Percentiles rank a stretch among this genome's conserved stretches.
These are phyloP conservation scores for Boletus rufocinnamomeus DNA, from an alignment of 768 basidiomycete genomes.

Conservation along the genomic window DNA sequence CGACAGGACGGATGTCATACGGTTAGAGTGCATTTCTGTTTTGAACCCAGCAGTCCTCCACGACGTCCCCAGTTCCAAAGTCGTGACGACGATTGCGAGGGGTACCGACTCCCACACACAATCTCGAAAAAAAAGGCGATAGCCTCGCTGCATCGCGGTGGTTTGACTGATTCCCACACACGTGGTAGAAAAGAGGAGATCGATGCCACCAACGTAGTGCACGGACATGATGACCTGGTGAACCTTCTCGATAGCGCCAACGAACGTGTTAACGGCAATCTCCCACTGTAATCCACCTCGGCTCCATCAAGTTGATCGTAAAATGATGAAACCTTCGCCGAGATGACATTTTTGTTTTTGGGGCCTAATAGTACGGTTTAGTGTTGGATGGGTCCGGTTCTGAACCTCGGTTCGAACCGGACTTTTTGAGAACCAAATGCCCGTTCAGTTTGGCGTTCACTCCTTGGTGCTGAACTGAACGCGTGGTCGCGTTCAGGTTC, in stretches of 20 bases:
- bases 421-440: no score
- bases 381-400: no score
- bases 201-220: conserved; percentile 4
- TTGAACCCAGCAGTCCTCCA: conserved; percentile 11
- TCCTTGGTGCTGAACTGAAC: no score
- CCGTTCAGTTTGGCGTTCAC: no score
- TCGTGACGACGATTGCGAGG: conserved; percentile 11
- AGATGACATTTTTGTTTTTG: no score
- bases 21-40: background rate
- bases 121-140: conserved; percentile 8
- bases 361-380: no score
- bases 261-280: background rate
- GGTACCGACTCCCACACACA: conserved; percentile 7
- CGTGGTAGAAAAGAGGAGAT: conserved; percentile 15
- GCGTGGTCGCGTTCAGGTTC: no score
- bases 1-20: background rate
- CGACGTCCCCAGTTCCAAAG: background rate
- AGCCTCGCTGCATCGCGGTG: background rate
- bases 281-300: background rate
- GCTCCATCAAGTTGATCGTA: no score
- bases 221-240: conserved; percentile 6
- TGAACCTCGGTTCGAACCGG: no score
- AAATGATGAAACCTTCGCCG: no score
- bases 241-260: conserved; percentile 8
- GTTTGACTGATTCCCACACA: conserved; percentile 3